Evolutionary conservation across 495 filamentous ascomycete genomes (phyloP).

Genomic region (Aspergillus nanangensis): DNA sequence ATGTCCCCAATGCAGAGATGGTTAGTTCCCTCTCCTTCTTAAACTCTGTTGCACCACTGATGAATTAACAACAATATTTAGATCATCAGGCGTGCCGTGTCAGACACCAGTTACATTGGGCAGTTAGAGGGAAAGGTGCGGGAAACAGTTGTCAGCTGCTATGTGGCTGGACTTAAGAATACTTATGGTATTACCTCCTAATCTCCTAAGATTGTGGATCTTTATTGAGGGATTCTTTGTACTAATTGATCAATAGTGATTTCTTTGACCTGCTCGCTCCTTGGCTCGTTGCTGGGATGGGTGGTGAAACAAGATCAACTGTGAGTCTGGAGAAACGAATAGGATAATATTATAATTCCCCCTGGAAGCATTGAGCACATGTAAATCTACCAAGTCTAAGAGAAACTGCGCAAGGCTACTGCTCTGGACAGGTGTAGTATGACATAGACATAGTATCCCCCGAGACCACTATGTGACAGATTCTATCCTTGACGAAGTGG

Average conservation of each 20-base stretch:
- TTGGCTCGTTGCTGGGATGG: slow-evolving; percentile 22
- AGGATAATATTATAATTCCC: no score
- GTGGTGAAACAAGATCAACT: slow-evolving; percentile 27
- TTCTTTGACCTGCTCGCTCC: slow-evolving; percentile 24
- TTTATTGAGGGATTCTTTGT: background rate
- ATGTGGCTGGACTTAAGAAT: slow-evolving; percentile 29
- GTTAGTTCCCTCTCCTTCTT: slow-evolving; percentile 8
- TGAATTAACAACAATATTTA: slow-evolving; percentile 10
- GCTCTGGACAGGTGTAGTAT: no score
- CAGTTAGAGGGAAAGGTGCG: slow-evolving; percentile 22
- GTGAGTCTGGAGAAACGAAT: slow-evolving; percentile 9
- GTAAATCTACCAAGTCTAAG: no score
- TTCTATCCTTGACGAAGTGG: no score
- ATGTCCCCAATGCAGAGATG: slow-evolving; percentile 20
- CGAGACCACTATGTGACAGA: no score
- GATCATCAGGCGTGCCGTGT: slow-evolving; percentile 33
- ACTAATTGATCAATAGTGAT: slow-evolving; percentile 17
- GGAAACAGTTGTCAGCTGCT: slow-evolving; percentile 31
- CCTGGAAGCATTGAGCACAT: no score
- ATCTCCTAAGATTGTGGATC: background rate
- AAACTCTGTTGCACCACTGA: background rate
- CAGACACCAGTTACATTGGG: slow-evolving; percentile 33
- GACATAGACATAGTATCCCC: no score
- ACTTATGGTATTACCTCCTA: slow-evolving; percentile 25
- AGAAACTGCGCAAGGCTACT: no score